Percentiles rank a stretch among this genome's conserved stretches.
phyloP scores from a whole-genome alignment of 495 filamentous ascomycete genomes.

The Aspergillus wentii region DNA sequence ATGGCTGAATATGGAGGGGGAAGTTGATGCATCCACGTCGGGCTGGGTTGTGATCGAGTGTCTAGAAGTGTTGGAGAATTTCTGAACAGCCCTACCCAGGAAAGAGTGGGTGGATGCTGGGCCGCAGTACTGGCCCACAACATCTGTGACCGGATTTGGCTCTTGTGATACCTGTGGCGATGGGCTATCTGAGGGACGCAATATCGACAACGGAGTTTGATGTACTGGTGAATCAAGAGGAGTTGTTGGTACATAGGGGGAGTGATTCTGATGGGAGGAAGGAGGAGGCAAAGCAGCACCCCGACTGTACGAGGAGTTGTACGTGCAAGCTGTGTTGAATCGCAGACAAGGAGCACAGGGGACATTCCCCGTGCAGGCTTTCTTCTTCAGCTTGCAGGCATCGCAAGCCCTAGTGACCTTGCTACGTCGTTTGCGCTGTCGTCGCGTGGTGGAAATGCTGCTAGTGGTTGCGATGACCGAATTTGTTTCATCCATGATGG shows the following conservation, averaged over 20 bases:
- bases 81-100: constrained; percentile 15
- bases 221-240: not conserved
- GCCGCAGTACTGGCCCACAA: constrained; percentile 19
- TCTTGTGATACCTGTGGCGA: not conserved
- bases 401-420: constrained; percentile 26
- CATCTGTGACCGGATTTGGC: not conserved
- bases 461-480: too few relatives aligned
- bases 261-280: constrained; percentile 3
- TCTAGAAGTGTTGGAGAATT: constrained; percentile 6
- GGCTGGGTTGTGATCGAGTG: not conserved
- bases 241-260: not conserved
- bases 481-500: too few relatives aligned
- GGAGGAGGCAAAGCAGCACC: constrained; percentile 18
- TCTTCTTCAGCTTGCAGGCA: constrained; percentile 22
- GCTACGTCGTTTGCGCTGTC: constrained; percentile 8
- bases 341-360: constrained; percentile 21
- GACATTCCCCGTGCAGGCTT: constrained; percentile 21
- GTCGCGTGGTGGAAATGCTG: not conserved
- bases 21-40: not conserved
- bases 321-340: constrained; percentile 12
- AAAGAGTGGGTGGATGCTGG: constrained; percentile 24
- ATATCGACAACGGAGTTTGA: not conserved
- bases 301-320: constrained; percentile 19
- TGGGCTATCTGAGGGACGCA: not conserved
- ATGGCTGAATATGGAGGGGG: constrained; percentile 18